A percentile compares a stretch with the other conserved stretches of the same genome.
These are phyloP conservation scores for Vitis hybrid DNA, from an alignment of 177 flowering plant species.

Conservation along the genomic window DNA sequence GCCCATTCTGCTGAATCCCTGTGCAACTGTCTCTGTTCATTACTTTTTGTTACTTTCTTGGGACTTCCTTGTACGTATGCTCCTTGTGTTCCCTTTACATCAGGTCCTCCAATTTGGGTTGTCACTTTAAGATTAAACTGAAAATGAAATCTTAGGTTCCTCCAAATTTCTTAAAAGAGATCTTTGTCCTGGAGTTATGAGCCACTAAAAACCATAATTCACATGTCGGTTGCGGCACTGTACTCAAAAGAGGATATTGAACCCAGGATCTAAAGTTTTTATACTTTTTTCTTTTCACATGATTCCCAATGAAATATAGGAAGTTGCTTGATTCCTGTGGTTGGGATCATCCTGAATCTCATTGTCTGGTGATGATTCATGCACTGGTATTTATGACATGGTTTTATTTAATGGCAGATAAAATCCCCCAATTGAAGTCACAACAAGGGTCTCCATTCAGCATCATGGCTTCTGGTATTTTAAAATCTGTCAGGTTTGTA, in stretches of 20 bases:
- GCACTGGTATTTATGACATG: neutral
- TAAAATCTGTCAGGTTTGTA: constrained; percentile 24
- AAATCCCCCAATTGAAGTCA: constrained; percentile 7
- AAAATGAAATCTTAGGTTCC: too few species aligned
- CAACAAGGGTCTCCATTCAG: neutral
- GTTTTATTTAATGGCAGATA: constrained; percentile 4
- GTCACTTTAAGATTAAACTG: too few species aligned
- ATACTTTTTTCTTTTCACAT: constrained; percentile 9
- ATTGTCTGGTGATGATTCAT: neutral
- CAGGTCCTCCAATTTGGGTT: too few species aligned
- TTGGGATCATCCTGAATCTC: neutral
- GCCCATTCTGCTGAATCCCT: too few species aligned
- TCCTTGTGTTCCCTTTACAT: too few species aligned
- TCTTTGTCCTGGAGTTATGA: too few species aligned
- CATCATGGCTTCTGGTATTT: constrained; percentile 18
- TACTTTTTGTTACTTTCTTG: too few species aligned
- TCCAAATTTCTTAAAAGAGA: too few species aligned
- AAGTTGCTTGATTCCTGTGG: constrained; percentile 3
- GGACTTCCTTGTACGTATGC: too few species aligned
- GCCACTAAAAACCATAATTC: too few species aligned
- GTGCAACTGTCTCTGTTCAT: too few species aligned
- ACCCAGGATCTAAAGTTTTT: neutral
- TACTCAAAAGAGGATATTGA: neutral
- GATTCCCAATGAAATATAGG: constrained; percentile 7
- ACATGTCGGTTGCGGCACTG: neutral